A percentile compares a stretch with the other conserved stretches of the same genome.
Evolutionary conservation across 2,329 filamentous ascomycete species (phyloP).

Genomic region (Diaporthe nobilis): DNA sequence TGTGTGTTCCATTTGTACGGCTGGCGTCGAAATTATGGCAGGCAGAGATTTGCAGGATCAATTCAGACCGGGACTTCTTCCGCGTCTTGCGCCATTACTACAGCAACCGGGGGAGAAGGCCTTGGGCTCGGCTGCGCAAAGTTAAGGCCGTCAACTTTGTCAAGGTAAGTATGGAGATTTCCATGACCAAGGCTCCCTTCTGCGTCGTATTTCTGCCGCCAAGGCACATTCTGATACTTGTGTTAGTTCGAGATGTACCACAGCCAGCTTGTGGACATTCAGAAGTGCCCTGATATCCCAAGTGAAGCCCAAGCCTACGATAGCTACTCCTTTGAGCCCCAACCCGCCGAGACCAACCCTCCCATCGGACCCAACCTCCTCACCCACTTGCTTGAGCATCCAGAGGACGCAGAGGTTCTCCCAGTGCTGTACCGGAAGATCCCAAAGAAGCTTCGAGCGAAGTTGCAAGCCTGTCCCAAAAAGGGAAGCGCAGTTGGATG

Average conservation of each 20-base stretch:
- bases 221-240: not conserved
- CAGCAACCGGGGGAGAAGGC: conserved; percentile 39
- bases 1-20: conserved; percentile 43
- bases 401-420: conserved; percentile 45
- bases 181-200: not conserved
- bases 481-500: conserved; percentile 47
- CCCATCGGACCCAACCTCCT: conserved; percentile 48
- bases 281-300: conserved; percentile 6
- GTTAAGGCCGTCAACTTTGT: conserved; percentile 29
- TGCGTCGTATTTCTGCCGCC: too few relatives aligned
- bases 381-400: conserved; percentile 47
- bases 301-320: conserved; percentile 19
- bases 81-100: conserved; percentile 40
- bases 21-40: conserved; percentile 42
- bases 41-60: conserved; percentile 44
- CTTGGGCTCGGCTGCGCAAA: conserved; percentile 36
- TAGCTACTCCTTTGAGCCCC: conserved; percentile 47
- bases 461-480: conserved; percentile 44
- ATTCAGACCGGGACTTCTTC: conserved; percentile 46
- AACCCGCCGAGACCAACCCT: conserved; percentile 45
- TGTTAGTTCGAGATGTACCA: conserved; percentile 29
- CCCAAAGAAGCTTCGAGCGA: conserved; percentile 47
- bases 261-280: conserved; percentile 34
- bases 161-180: not conserved
- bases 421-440: conserved; percentile 45